Evolutionary conservation across 495 filamentous ascomycete genomes (phyloP), one percentile per base, ranked within the genome.

Genomic region (Hypoxylon lienhwacheense): DNA sequence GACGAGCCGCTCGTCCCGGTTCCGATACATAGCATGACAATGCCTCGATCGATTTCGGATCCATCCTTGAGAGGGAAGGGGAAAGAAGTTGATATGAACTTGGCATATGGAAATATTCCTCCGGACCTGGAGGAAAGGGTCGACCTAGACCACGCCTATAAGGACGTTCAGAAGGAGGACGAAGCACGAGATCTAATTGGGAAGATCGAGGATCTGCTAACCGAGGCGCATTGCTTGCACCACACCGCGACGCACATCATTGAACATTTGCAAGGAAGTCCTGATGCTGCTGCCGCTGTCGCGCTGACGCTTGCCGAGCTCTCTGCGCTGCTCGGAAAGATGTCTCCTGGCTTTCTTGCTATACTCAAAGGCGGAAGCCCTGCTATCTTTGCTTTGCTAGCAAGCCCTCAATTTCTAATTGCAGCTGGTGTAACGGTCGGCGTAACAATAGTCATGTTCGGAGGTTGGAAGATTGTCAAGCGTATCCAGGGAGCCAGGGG

Each of bases 391-490:
- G 90, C 87, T 1, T 75, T 98, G n/a, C 80, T 98, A 1, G 82
- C 85, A 11, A 87, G 83, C 47, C 93, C 93, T 11, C 89, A 98
- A 65, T 98, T 98, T 65, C 76, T 96, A 25, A 95, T 98, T 55
- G 88, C 92, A 15, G 89, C 88, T 11, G 89, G 93, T 14, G 83
- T 97, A 17, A 91, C 87, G 0, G 82, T 95, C 0, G 91, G 91
- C 10, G 86, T 92, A 10, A 97, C 91, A 0, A 83, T 98, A 3
- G 86, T 98, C 59, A 91, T 93, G 73, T 85, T 98, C 44, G 93
- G 93, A 31, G 93, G 93, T 10, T 96, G 88, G 80, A 96, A 93
- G 75, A 96, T 98, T 64, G 84, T 98, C 73, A 95, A 96, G 76
- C 84, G 84, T 61, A 86, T 97, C 56, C 46, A 71, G 59, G 66